Conservation (phyloP, 192 early-diverging fungal species). For the Gamsiella multidivaricata region DNA sequence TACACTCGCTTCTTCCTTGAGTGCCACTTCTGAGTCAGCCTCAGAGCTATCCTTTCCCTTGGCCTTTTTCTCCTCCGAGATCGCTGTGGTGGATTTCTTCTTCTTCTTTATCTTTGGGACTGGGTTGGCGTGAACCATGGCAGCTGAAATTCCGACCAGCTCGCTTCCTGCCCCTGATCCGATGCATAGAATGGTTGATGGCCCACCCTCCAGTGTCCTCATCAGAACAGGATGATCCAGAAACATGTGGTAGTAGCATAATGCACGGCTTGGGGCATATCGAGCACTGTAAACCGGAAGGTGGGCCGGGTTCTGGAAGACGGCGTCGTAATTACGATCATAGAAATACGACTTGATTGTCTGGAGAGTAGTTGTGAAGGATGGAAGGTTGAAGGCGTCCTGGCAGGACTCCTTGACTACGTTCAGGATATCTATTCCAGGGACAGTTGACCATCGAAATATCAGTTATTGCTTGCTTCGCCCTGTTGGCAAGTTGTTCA, state of each 20-base stretch:
- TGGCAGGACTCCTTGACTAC: constrained; percentile 73
- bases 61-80: constrained; percentile 4
- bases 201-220: constrained; percentile 55
- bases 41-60: constrained; percentile 1
- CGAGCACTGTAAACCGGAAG: constrained; percentile 87
- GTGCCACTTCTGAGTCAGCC: not conserved
- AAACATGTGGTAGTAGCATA: constrained; percentile 88
- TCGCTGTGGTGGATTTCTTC: not conserved
- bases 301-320: constrained; percentile 80
- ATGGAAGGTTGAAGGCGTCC: constrained; percentile 63
- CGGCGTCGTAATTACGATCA: constrained; percentile 81
- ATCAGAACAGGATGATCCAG: constrained; percentile 58
- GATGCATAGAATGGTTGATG: constrained; percentile 69
- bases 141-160: constrained; percentile 81
- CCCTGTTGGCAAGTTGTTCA: too few species aligned
- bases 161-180: constrained; percentile 92
- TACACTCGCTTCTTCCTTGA: too few species aligned
- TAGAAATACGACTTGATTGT: constrained; percentile 87
- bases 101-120: constrained; percentile 26
- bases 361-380: constrained; percentile 72
- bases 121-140: constrained; percentile 61
- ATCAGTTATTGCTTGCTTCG: too few species aligned
- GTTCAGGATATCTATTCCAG: constrained; percentile 64
- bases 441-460: not conserved
- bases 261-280: constrained; percentile 85